Conservation (phyloP, 768 basidiomycete genomes). For the Kwoniella dendrophila region DNA sequence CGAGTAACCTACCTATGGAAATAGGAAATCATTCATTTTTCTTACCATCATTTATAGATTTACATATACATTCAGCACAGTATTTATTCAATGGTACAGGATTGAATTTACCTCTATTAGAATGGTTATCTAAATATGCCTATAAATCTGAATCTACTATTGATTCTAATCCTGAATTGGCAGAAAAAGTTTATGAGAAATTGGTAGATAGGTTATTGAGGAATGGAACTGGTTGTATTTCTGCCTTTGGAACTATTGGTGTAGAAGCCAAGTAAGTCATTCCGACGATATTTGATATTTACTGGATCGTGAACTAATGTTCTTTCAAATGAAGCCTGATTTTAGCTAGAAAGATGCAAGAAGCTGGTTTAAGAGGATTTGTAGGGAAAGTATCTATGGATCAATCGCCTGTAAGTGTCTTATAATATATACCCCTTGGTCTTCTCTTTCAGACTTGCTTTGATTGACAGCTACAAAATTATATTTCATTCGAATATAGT, state of each 20-base stretch:
- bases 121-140: slow-evolving; percentile 81
- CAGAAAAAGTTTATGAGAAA: slow-evolving; percentile 67
- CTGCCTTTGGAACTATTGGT: slow-evolving; percentile 82
- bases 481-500: slow-evolving; percentile 30
- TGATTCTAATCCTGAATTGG: slow-evolving; percentile 66
- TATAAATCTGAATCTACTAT: slow-evolving; percentile 78
- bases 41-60: slow-evolving; percentile 77
- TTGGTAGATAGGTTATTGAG: slow-evolving; percentile 70
- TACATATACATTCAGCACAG: slow-evolving; percentile 86
- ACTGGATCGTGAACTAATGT: background rate
- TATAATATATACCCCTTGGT: background rate
- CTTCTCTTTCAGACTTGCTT: background rate
- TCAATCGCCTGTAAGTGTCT: slow-evolving; percentile 61
- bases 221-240: slow-evolving; percentile 74
- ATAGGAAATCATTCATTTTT: slow-evolving; percentile 59
- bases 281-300: background rate
- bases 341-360: slow-evolving; percentile 73
- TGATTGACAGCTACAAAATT: background rate
- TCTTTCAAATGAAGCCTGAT: slow-evolving; percentile 65
- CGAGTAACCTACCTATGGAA: slow-evolving; percentile 51
- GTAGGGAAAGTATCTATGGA: slow-evolving; percentile 94
- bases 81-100: slow-evolving; percentile 86
- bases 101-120: slow-evolving; percentile 77
- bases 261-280: slow-evolving; percentile 73
- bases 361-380: slow-evolving; percentile 72